phyloP scores from a whole-genome alignment of 768 basidiomycete genomes.

The Daedaleopsis nitida region DNA sequence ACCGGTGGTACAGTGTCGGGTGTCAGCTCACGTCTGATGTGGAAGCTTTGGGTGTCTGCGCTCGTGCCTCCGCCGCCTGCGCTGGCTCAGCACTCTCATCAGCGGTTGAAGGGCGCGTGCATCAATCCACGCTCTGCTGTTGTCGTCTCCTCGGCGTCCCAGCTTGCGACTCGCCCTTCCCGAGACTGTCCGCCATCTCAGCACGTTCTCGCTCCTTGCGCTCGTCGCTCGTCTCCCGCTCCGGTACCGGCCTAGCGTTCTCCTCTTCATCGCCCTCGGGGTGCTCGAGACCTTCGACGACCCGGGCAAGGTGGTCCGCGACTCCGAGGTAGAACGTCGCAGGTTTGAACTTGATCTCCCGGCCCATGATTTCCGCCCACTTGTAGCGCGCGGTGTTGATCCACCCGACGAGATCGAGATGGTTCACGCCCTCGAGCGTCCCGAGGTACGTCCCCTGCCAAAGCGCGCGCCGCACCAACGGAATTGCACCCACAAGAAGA shows the following conservation, averaged over 20 bases:
- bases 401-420: constrained; percentile 94
- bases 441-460: constrained; percentile 87
- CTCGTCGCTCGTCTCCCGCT: constrained; percentile 9
- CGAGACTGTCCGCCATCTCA: constrained; percentile 33
- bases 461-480: constrained; percentile 15
- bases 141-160: not conserved
- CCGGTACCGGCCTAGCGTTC: not conserved
- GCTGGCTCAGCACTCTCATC: not conserved
- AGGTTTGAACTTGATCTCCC: constrained; percentile 88
- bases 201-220: constrained; percentile 26
- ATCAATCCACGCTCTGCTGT: not conserved
- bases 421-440: constrained; percentile 89
- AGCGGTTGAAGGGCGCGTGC: not conserved
- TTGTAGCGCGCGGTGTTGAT: constrained; percentile 87
- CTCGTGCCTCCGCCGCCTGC: not conserved
- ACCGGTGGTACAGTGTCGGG: not conserved
- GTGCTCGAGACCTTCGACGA: constrained; percentile 60
- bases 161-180: constrained; percentile 15
- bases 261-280: not conserved
- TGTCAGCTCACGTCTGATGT: not conserved
- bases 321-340: constrained; percentile 90
- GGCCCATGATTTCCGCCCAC: constrained; percentile 86
- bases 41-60: not conserved
- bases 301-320: constrained; percentile 73
- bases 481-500: not conserved